Base-by-base conservation (phyloP, 495 filamentous ascomycete species). In the Hyphodiscus hymeniophilus region DNA sequence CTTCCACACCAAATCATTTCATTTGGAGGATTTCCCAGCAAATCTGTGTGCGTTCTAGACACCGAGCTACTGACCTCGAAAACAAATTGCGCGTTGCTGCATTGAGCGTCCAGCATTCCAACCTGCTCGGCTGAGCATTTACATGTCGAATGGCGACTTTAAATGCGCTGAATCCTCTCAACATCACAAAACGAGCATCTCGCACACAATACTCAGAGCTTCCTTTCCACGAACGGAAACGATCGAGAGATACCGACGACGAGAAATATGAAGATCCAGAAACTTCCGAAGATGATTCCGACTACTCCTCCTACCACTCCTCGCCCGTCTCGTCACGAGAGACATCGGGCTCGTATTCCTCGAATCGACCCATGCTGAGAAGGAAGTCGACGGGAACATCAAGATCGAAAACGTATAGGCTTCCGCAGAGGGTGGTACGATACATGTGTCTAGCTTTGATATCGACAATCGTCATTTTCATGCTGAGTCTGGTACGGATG, bases 381-480 rank as follows among this genome's bases (percentile, higher is more conserved):
- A 73, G 50, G 38, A 15, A 54, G 0, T 51, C 47, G 7, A 22
- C 43, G 17, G 47, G 34, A 15, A 49, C 46, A 11, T 45, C 45
- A 17, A 13, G 50, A 42, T 42, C 43, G 18, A 52, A 73, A 41
- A 68, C 72, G 44, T 84, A 83, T 55, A 76, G 76, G 21, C 48
- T 81, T 50, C 85, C 68, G 43, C 76, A 83, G 51, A 77, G 69
- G 54, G 68, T 87, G 13, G 74, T 84, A 56, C 74, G 83, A 60
- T 88, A 79, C 57, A 73, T 92, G 31, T 87, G 85, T 52, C 67
- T 85, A 26, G 76, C 73, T 16, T 61, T 94, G 38, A 77, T 84
- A 20, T 73, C 72, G 1, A 77, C 77, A 0, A 71, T 94, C 15
- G 50, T 91, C 6, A 51, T 90, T 0, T 87, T 95, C 59, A 80